Base-by-base conservation (phyloP, 2,329 filamentous ascomycete species). In the Fusarium udum region DNA sequence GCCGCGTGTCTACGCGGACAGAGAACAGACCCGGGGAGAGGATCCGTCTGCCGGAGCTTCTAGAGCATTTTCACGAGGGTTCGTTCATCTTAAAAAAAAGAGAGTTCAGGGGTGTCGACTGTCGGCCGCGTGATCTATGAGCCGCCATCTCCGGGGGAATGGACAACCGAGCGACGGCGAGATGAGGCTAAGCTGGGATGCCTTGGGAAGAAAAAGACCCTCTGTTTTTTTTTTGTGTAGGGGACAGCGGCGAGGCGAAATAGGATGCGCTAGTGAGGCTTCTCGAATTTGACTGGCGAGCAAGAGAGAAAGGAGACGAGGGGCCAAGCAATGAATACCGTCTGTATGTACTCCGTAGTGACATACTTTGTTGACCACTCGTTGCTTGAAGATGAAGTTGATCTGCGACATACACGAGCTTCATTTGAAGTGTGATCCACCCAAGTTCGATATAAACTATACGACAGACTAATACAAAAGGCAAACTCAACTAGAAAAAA, bases 141-240 rank as follows among this genome's bases (percentile, higher is more conserved):
- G 76, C 76, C 76, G 75, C 75, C 76, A 78, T 77, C 70, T 75
- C 76, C 75, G 63, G 72, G 69, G 64, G 58, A 59, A 60, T 40
- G 46, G 60, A 61, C 58, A 72, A 45, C 67, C 51, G 62, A 72
- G 64, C 71, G 57, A 69, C 71, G 68, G 48, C 48, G 71, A 74
- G 68, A 74, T 74, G 71, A 72, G 71, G 71, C 71, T 73, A 73
- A 60, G 67, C 71, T 57, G 67, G 71, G 71, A 74, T 72, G 16
- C 45, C 62, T 28, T 39, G 34, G 14, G 51, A 32, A 52, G 48
- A 56, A 31, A 31, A 56, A 43, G 53, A 56, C 37, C 53, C 56
- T 58, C 56, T 16, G 24, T 36, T 49, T 48, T 43, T 37, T 37
- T 45, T 37, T 7, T 18, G 28, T 46, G 37, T 55, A 69, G 67